Percentiles rank a stretch among this genome's conserved stretches.
Conservation (phyloP, 2,329 filamentous ascomycete species). For the Hymenotorrendiella dingleyae region DNA sequence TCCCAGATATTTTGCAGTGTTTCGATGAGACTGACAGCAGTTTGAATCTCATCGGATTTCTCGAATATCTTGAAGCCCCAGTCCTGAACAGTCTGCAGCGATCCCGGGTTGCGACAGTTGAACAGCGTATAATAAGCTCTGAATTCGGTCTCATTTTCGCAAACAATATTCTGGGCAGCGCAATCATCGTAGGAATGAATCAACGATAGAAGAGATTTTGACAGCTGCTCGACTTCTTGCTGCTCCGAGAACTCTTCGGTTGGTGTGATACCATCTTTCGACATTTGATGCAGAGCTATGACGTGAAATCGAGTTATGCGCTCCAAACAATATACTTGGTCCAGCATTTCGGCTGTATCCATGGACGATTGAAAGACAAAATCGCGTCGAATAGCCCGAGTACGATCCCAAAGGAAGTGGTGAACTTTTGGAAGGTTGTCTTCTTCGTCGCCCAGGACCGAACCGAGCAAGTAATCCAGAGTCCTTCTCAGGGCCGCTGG, state of each 20-base stretch:
- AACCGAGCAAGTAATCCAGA: conserved; percentile 57
- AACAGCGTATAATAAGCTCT: conserved; percentile 59
- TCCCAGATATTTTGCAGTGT: conserved; percentile 53
- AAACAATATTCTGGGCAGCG: conserved; percentile 49
- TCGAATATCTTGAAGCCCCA: conserved; percentile 53
- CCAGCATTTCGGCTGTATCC: conserved; percentile 45
- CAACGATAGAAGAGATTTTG: conserved; percentile 58
- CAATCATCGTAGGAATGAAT: conserved; percentile 63
- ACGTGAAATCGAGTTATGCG: conserved; percentile 63
- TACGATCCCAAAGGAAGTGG: conserved; percentile 63
- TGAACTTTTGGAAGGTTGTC: conserved; percentile 49
- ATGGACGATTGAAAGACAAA: conserved; percentile 62
- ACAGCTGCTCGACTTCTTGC: conserved; percentile 62
- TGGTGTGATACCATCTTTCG: conserved; percentile 44
- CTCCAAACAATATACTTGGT: conserved; percentile 59
- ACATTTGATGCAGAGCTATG: conserved; percentile 57
- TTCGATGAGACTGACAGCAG: conserved; percentile 55
- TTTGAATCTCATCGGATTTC: conserved; percentile 53
- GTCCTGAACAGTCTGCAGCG: conserved; percentile 47
- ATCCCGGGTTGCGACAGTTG: conserved; percentile 52
- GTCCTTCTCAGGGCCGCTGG: conserved; percentile 52
- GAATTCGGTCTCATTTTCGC: conserved; percentile 60
- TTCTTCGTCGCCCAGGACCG: conserved; percentile 48
- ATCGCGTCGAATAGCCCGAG: conserved; percentile 60
- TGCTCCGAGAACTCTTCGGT: conserved; percentile 59